Evolutionary conservation across 371 early-diverging fungal species (phyloP).

Genomic region (Paraphysoderma sedebokerense): DNA sequence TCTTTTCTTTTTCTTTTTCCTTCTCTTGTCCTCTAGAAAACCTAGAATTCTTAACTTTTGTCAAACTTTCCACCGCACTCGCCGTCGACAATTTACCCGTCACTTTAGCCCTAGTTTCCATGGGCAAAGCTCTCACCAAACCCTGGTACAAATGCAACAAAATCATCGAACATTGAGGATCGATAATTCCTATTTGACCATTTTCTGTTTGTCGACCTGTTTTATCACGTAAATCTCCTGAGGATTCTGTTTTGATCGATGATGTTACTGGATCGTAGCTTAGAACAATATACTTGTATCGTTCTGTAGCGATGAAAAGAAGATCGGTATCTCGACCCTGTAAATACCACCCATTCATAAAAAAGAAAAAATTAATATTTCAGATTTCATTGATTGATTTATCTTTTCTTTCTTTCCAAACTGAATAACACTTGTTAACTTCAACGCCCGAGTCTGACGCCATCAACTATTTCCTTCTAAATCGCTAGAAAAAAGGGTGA

Average conservation of each 20-base stretch:
- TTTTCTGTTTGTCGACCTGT: conserved; percentile 26
- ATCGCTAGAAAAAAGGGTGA: too few relatives aligned
- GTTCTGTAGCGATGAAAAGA: conserved; percentile 36
- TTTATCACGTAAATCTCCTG: conserved; percentile 38
- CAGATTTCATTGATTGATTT: conserved; percentile 9
- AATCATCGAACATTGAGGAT: conserved; percentile 25
- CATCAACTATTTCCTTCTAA: too few relatives aligned
- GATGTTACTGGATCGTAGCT: conserved; percentile 27
- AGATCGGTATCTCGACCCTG: conserved; percentile 29
- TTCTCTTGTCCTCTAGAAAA: too few relatives aligned
- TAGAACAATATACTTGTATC: conserved; percentile 36
- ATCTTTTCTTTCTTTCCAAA: conserved; percentile 8
- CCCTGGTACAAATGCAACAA: conserved; percentile 38
- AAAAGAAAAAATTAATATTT: conserved; percentile 7
- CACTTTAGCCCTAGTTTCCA: conserved; percentile 12
- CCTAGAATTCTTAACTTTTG: too few relatives aligned
- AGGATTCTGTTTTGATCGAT: conserved; percentile 36
- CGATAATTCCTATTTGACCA: conserved; percentile 24
- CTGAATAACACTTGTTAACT: conserved; percentile 9
- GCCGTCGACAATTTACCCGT: background rate
- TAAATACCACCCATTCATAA: conserved; percentile 8
- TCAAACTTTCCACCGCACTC: background rate
- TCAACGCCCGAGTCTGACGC: too few relatives aligned
- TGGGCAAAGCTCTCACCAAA: conserved; percentile 26
- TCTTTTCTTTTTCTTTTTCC: too few relatives aligned